These are phyloP conservation scores for Tirmania nivea DNA, from an alignment of 495 filamentous ascomycete genomes.

Conservation along the genomic window DNA sequence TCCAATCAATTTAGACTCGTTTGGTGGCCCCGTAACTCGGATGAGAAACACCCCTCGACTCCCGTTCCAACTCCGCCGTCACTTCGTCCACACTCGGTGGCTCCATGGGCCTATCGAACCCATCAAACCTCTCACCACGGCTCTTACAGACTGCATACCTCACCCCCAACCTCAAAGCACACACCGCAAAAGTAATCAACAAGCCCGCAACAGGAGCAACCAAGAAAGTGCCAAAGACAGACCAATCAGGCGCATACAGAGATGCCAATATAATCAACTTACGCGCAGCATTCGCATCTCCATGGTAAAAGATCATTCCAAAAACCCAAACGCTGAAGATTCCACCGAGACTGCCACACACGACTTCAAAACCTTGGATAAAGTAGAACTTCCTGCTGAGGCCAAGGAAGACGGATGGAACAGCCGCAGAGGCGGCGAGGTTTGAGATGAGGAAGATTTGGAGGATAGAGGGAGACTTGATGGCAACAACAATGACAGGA, in stretches of 20 bases:
- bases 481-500: constrained; percentile 45
- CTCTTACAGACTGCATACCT: constrained; percentile 29
- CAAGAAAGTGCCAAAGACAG: constrained; percentile 45
- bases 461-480: constrained; percentile 46
- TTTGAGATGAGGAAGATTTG: constrained; percentile 62
- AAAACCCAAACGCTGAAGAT: constrained; percentile 56
- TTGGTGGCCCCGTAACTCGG: too few species aligned
- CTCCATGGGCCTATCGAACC: constrained; percentile 32
- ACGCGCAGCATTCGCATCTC: constrained; percentile 37
- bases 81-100: too few species aligned
- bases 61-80: too few species aligned
- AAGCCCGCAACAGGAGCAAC: constrained; percentile 46
- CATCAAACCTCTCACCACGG: constrained; percentile 34
- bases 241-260: constrained; percentile 50
- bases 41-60: too few species aligned
- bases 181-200: constrained; percentile 39
- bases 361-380: constrained; percentile 53
- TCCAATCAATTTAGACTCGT: too few species aligned
- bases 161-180: constrained; percentile 31
- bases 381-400: constrained; percentile 40
- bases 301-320: constrained; percentile 45
- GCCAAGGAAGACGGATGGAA: constrained; percentile 46
- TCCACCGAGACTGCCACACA: constrained; percentile 48
- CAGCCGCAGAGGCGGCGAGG: constrained; percentile 44
- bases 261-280: constrained; percentile 47